phyloP scores from a whole-genome alignment of 805 yeast genomes.

The Kazachstania bromeliacearum region DNA sequence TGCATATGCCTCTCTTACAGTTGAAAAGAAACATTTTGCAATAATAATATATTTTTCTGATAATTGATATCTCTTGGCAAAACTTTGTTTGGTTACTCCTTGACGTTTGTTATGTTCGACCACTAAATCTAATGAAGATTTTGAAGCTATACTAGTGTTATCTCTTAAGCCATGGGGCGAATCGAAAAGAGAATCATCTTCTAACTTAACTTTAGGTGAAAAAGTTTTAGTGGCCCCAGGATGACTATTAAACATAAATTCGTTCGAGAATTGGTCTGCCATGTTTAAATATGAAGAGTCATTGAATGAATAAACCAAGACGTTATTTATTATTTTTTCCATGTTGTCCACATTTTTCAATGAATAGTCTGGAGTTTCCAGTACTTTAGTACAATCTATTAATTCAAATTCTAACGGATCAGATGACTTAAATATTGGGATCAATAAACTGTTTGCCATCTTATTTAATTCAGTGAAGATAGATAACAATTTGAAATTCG shows the following conservation, averaged over 20 bases:
- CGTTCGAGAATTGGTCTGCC: slow-evolving; percentile 21
- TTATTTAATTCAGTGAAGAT: slow-evolving; percentile 26
- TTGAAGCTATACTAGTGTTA: slow-evolving; percentile 2
- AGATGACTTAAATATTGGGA: slow-evolving; percentile 17
- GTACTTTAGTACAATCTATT: background rate
- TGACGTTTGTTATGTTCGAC: slow-evolving; percentile 5
- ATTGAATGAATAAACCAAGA: slow-evolving; percentile 26
- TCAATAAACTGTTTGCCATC: slow-evolving; percentile 19
- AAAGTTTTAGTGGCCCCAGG: background rate
- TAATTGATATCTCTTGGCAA: slow-evolving; percentile 23
- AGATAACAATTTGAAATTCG: slow-evolving; percentile 27
- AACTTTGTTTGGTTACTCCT: slow-evolving; percentile 15
- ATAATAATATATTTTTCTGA: slow-evolving; percentile 22
- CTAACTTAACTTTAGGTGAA: background rate
- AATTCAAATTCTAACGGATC: slow-evolving; percentile 18
- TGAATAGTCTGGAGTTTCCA: slow-evolving; percentile 4
- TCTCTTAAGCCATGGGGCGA: no score
- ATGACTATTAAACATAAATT: slow-evolving; percentile 15
- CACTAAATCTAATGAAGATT: slow-evolving; percentile 11
- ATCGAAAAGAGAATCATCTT: background rate
- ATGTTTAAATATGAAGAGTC: slow-evolving; percentile 27
- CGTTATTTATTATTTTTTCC: slow-evolving; percentile 24
- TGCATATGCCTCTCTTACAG: slow-evolving; percentile 17
- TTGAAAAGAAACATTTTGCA: slow-evolving; percentile 21
- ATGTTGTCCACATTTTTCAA: slow-evolving; percentile 17